phyloP scores from a whole-genome alignment of 345 rosid species.

The Acer campestre region DNA sequence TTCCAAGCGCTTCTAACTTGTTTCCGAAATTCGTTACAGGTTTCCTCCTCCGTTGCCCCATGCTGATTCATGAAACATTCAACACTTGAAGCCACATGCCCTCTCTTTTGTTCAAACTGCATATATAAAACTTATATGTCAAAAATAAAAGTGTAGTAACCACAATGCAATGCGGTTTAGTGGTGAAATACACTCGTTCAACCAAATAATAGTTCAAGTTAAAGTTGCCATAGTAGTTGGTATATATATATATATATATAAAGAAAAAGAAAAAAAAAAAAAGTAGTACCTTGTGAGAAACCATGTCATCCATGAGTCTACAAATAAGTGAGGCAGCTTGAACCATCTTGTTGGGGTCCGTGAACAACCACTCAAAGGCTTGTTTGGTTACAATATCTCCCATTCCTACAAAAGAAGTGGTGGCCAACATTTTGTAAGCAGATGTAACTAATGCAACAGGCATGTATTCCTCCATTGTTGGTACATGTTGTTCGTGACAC shows the following conservation, averaged over 20 bases:
- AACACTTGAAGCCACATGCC: conserved; percentile 26
- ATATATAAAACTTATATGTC: too few relatives aligned
- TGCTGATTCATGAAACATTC: conserved; percentile 45
- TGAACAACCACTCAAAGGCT: conserved; percentile 24
- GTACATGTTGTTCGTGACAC: conserved; percentile 21
- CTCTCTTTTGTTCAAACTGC: conserved; percentile 26
- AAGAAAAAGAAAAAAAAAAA: too few relatives aligned
- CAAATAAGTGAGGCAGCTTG: conserved; percentile 18
- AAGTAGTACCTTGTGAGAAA: conserved; percentile 12
- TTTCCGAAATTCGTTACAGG: conserved; percentile 11
- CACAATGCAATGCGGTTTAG: too few relatives aligned
- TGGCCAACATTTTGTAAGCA: conserved; percentile 17
- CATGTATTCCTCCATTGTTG: conserved; percentile 38
- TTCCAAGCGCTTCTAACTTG: conserved; percentile 33
- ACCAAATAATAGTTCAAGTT: too few relatives aligned
- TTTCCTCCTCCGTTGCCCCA: conserved; percentile 19
- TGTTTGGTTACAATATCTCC: conserved; percentile 24
- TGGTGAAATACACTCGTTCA: too few relatives aligned
- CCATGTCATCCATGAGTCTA: conserved; percentile 38
- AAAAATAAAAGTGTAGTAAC: too few relatives aligned
- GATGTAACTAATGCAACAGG: conserved; percentile 12
- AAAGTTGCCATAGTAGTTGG: too few relatives aligned
- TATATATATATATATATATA: too few relatives aligned
- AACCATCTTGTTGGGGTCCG: conserved; percentile 20
- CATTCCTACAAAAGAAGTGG: conserved; percentile 28